Conservation (phyloP, 2,329 filamentous ascomycete species). For the Cladosporium sp. region DNA sequence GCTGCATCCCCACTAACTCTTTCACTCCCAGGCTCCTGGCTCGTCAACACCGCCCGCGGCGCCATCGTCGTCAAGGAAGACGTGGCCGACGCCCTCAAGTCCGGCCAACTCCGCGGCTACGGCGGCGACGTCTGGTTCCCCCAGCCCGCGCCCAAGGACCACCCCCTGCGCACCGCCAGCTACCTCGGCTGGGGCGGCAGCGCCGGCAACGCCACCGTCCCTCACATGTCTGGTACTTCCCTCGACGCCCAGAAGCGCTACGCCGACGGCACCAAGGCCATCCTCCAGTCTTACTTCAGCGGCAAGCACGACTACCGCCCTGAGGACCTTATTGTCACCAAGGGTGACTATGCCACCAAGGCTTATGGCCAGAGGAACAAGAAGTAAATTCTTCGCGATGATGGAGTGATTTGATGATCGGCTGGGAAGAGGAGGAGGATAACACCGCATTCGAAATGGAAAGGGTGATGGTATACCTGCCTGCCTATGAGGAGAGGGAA, state of each 20-base stretch:
- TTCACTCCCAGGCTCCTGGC: constrained; percentile 69
- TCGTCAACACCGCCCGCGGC: constrained; percentile 97
- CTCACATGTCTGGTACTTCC: constrained; percentile 98
- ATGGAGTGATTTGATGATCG: too few species aligned
- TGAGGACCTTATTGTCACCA: constrained; percentile 84
- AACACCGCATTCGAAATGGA: too few species aligned
- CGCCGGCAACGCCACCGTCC: constrained; percentile 89
- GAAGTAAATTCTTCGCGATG: background rate
- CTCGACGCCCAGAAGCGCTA: constrained; percentile 87
- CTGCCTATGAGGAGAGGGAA: too few species aligned
- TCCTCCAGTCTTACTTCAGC: constrained; percentile 84
- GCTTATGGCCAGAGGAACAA: constrained; percentile 67
- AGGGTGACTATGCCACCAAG: constrained; percentile 92
- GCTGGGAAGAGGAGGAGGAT: background rate
- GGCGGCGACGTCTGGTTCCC: constrained; percentile 94
- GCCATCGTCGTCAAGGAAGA: constrained; percentile 99
- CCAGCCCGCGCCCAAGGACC: constrained; percentile 89
- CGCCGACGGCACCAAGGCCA: constrained; percentile 63
- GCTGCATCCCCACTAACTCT: constrained; percentile 13
- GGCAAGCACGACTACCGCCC: constrained; percentile 82
- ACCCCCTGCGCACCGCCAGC: constrained; percentile 77
- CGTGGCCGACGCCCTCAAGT: constrained; percentile 87
- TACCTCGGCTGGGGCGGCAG: constrained; percentile 86
- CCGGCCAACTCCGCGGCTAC: constrained; percentile 85
- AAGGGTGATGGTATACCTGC: too few species aligned